Evolutionary conservation across 202 grass and related monocot species (phyloP), one percentile per base, ranked within the genome.

Genomic region (Panicum hallii): DNA sequence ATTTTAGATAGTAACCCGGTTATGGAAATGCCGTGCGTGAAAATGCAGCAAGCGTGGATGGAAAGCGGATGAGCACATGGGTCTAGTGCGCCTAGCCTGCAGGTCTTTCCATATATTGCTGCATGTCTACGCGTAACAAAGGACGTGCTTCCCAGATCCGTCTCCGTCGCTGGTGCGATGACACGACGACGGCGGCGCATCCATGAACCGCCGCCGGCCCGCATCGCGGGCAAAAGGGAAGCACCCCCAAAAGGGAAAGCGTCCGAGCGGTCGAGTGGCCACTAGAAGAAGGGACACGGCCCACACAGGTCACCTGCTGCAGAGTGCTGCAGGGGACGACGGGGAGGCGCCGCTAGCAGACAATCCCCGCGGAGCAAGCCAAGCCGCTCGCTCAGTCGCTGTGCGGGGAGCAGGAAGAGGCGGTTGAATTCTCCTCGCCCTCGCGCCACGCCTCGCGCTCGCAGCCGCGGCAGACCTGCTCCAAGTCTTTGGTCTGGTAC

Each of bases 371-470:
- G 22, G 23, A 20, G 41, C 20, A 23, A 23, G 67, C 69, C 45
- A 4, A 32, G 36, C 32, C 16, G 73, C 3, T 2, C 36, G 2
- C 36, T 4, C 36, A 38, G 36, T 38, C 36, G 43, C 43, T 44
- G 43, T 44, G 43, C 43, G 0, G 43, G 36, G 36, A 38, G 36
- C 36, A 38, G 36, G 36, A n/a, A 69, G 11, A 9, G 20, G 41
- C 50, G 4, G 70, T 85, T 81, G 7, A 82, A 75, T 46, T 72
- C 64, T 65, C 65, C 56, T 9, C 36, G 36, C 36, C 36, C 36
- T 38, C 44, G 48, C 83, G 83, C 79, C 72, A 53, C 74, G 11
- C 78, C 67, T 67, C 70, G 40, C 41, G 54, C 9, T 50, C n/a
- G 38, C 45, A 30, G 42, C 50, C 43, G 32, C 64, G 23, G 82